Evolutionary conservation across 1,139 yeast species (phyloP), one percentile per base, ranked within the genome.

Genomic region (Dujonia santamariae): DNA sequence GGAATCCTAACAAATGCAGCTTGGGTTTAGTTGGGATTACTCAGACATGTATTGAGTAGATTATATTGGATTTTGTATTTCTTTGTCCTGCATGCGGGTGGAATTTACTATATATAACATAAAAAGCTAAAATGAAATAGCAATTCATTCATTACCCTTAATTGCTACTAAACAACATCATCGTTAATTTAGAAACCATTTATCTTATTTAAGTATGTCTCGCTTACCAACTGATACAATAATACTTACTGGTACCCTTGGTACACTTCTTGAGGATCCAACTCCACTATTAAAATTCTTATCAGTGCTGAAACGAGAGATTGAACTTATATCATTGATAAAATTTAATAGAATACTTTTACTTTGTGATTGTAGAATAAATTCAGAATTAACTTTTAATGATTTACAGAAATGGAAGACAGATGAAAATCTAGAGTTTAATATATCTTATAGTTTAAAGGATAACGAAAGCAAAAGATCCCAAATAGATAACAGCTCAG

Each of bases 171-270:
- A n/a, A n/a, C n/a, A n/a, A 20, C 9, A 20, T 20, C 22, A 20
- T 8, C 22, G 11, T 7, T 7, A 20, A 11, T 20, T 11, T 20
- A 20, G 14, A 22, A 14, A n/a, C n/a, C n/a, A n/a, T n/a, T n/a
- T n/a, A n/a, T n/a, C n/a, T n/a, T n/a, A n/a, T n/a, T n/a, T n/a
- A n/a, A 27, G 14, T 11, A 31, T 31, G 34, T 26, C 30, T 20
- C 30, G 54, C 26, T 29, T 33, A 4, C 65, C 71, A 4, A 64
- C 73, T 12, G 69, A 69, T 40, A 63, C 74, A 2, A 51, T 69
- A 25, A 67, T 69, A 12, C 35, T 68, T 17, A 67, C 73, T n/a
- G 48, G 59, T 14, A 49, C 63, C 4, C 29, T 47, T 1, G 47
- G 41, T 4, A 45, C 39, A 4, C 28, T 53, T 9, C 42, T 64